phyloP scores from a whole-genome alignment of 2,329 filamentous ascomycete genomes.

The Botrytis fragariae region DNA sequence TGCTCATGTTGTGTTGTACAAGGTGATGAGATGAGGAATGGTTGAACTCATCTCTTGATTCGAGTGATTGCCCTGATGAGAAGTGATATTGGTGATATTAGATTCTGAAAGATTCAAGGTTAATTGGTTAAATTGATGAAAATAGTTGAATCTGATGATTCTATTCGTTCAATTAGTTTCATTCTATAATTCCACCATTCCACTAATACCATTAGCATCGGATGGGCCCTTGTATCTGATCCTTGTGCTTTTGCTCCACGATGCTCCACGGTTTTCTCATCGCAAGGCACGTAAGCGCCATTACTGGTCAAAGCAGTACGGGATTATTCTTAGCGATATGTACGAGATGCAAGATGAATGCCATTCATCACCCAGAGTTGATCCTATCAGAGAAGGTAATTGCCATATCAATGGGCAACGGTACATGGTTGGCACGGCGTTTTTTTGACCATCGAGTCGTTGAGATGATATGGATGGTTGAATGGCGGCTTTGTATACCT shows the following conservation, averaged over 20 bases:
- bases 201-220: neutral
- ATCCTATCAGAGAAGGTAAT: constrained; percentile 6
- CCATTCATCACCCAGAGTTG: neutral
- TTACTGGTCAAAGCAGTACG: constrained; percentile 8
- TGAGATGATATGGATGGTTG: neutral
- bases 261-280: neutral
- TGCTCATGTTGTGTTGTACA: constrained; percentile 14
- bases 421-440: constrained; percentile 13
- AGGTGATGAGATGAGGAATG: constrained; percentile 3
- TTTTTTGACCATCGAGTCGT: neutral
- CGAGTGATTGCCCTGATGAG: constrained; percentile 1
- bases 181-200: neutral
- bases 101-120: neutral
- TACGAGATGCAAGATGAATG: constrained; percentile 13
- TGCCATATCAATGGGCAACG: neutral
- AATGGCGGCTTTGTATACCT: neutral
- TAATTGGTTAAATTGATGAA: neutral
- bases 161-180: neutral
- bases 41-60: constrained; percentile 13
- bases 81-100: constrained; percentile 2
- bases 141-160: neutral
- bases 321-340: constrained; percentile 18
- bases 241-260: neutral
- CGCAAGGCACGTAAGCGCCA: constrained; percentile 18
- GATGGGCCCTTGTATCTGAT: neutral